Evolutionary conservation across 148 eudicot genomes (phyloP), one percentile per base, ranked within the genome.

Genomic region (Selenicereus undatus): DNA sequence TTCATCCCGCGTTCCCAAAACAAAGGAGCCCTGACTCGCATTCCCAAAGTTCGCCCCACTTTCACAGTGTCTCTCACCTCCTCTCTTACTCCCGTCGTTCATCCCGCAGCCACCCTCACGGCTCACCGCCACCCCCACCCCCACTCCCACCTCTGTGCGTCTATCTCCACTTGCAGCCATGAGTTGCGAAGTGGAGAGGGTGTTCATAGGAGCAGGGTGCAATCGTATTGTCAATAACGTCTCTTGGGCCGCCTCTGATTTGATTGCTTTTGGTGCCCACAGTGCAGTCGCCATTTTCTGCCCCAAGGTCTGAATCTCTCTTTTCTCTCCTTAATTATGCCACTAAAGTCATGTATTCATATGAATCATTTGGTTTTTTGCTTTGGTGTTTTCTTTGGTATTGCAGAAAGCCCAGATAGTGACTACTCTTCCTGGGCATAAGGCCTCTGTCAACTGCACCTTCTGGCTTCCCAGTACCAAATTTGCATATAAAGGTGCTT

Each of bases 161-260:
- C 50, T 4, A 45, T 10, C 11, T 0, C 2, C 52, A 11, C 52
- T 48, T 8, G 12, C 52, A 9, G 52, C 52, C 13, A 12, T 48
- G 21, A 69, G 29, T 6, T 84, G 81, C 39, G 87, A 85, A 77
- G 94, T 82, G n/a, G 87, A 85, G 72, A 90, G 92, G 73, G 88
- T 86, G 48, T 93, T 93, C 81, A 90, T 93, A 77, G 97, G 94
- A 84, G 97, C 94, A 81, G 98, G 97, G 3, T 95, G 98, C 86
- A 95, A 95, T 81, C 87, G 97, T 83, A 82, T 95, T 73, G 98
- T 95, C 30, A 90, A 91, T 88, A 95, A 95, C 79, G 97, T 93
- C 56, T 93, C 97, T 4, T 95, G 98, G 98, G 97, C 93, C 4
- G 93, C 98, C 13, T 91, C 87, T 81, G 85, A 85, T 80, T 86